Percentiles rank a stretch among this genome's conserved stretches.
phyloP scores from a whole-genome alignment of 2,329 filamentous ascomycete species.

The Bipolaris oryzae region DNA sequence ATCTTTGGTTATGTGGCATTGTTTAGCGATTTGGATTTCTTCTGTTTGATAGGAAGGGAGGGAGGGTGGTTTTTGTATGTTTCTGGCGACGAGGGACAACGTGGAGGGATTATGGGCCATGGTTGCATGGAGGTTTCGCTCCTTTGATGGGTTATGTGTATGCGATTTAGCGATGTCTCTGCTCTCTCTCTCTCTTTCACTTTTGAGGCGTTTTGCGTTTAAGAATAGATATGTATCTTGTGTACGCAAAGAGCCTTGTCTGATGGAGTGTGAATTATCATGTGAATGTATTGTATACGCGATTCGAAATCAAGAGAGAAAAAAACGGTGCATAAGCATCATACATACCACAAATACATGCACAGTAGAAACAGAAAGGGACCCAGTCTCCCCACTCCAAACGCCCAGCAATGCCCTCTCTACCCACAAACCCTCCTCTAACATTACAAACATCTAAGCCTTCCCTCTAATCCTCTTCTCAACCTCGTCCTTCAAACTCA shows the following conservation, averaged over 20 bases:
- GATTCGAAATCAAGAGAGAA: no score
- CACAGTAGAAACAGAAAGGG: no score
- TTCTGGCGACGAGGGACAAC: neutral
- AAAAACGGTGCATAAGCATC: no score
- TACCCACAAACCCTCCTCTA: neutral
- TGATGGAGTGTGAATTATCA: neutral
- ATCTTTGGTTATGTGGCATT: neutral
- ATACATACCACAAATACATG: no score
- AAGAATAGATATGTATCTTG: neutral
- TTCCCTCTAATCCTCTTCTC: constrained; percentile 50
- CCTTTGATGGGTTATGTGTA: neutral
- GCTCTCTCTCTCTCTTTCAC: neutral
- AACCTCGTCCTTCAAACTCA: constrained; percentile 50
- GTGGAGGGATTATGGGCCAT: neutral
- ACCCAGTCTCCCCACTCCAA: constrained; percentile 10
- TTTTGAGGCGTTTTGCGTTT: no score
- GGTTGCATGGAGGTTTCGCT: neutral
- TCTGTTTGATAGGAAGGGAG: neutral
- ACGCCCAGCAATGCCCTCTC: constrained; percentile 31
- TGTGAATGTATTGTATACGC: neutral
- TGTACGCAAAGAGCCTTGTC: neutral
- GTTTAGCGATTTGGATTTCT: neutral
- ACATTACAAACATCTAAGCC: no score
- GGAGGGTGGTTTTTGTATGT: neutral
- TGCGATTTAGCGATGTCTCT: constrained; percentile 1